A percentile compares a stretch with the other conserved stretches of the same genome.
phyloP scores from a whole-genome alignment of 1,284 basidiomycete genomes.

The Moesziomyces globuligerus region DNA sequence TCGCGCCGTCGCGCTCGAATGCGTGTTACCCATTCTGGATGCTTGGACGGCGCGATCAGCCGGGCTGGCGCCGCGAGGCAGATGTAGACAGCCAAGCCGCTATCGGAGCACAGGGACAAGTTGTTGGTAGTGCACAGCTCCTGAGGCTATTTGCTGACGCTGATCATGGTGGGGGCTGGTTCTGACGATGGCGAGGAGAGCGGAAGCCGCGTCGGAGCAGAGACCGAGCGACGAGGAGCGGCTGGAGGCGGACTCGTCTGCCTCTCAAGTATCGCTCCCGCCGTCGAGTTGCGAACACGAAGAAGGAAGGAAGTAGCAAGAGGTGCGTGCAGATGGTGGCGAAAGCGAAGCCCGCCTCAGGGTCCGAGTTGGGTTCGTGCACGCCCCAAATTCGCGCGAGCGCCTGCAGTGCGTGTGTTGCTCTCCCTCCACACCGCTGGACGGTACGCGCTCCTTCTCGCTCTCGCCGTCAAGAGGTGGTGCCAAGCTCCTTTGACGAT shows the following conservation, averaged over 20 bases:
- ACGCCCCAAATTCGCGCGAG: neutral
- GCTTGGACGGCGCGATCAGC: neutral
- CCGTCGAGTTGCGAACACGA: neutral
- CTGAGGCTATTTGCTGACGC: neutral
- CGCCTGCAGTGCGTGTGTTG: neutral
- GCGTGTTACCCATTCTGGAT: slow-evolving; percentile 52
- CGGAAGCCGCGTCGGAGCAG: neutral
- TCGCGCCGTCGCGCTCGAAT: slow-evolving; percentile 42
- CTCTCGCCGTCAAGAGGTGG: too few species aligned
- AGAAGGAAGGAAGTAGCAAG: neutral
- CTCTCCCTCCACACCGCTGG: neutral
- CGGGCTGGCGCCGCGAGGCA: neutral
- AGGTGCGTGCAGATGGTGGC: neutral
- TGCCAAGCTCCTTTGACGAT: too few species aligned
- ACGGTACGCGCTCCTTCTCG: too few species aligned
- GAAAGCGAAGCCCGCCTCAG: neutral
- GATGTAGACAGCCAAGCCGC: neutral
- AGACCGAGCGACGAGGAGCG: neutral
- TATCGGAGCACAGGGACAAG: neutral
- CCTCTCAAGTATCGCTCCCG: too few species aligned
- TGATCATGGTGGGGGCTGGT: neutral
- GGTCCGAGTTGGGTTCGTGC: neutral
- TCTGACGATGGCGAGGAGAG: neutral
- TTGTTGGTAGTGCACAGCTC: neutral
- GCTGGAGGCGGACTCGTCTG: too few species aligned